Percentiles rank a stretch among this genome's conserved stretches.
Evolutionary conservation across 2,329 filamentous ascomycete species (phyloP).

Genomic region (Colletotrichum navitas): DNA sequence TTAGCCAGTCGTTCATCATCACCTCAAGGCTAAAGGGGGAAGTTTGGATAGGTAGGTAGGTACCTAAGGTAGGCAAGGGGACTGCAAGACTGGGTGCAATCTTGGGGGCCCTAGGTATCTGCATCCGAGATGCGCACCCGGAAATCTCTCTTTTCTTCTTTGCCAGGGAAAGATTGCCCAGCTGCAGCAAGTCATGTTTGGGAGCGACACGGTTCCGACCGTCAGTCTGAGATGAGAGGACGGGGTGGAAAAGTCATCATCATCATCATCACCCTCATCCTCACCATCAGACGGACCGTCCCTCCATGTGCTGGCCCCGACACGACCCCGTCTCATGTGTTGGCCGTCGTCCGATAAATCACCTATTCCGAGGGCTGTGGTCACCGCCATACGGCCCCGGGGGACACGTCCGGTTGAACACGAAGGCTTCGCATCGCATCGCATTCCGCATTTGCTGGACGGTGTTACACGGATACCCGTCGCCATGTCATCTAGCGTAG

Average conservation of each 20-base stretch:
- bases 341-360: not conserved
- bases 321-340: not conserved
- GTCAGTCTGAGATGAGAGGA: conserved; percentile 1
- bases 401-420: not conserved
- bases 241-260: conserved; percentile 2
- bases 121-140: conserved; percentile 15
- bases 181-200: not conserved
- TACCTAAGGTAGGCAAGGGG: too few relatives aligned
- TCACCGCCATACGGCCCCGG: conserved; percentile 21
- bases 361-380: not conserved
- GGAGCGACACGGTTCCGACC: not conserved
- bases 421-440: not conserved
- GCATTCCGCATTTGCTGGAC: conserved; percentile 5
- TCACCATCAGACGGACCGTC: conserved; percentile 16
- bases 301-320: conserved; percentile 10
- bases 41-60: not conserved
- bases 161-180: not conserved
- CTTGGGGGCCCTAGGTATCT: not conserved
- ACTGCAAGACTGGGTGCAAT: conserved; percentile 32
- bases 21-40: not conserved
- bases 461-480: not conserved
- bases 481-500: not conserved
- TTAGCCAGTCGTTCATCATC: too few relatives aligned
- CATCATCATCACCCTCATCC: conserved; percentile 6
- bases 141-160: not conserved